Base-by-base conservation (phyloP, 1,284 basidiomycete genomes). In the Blastosporella zonata region DNA sequence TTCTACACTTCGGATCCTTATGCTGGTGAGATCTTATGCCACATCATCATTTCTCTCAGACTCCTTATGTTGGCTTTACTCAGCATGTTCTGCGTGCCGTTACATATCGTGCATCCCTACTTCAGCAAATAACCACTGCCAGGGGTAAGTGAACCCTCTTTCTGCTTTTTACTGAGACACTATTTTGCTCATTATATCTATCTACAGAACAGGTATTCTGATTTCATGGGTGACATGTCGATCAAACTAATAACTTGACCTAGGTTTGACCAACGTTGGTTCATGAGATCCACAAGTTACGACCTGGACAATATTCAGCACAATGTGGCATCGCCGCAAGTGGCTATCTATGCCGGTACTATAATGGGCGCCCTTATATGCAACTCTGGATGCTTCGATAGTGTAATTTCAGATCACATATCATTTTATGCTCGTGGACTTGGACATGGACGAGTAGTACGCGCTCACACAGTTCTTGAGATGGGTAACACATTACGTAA, bases 101-200 rank as follows among this genome's bases (percentile, higher is more conserved):
- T 96, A 92, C 67, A 67, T 96, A 2, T 92, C 88, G 1, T 96
- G 93, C 59, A 84, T 93, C 63, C 93, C 93, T 1, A 87, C 84
- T 3, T 68, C 72, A 31, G 69, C 80, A 1, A 95, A 95, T 61
- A 82, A 90, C 58, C 72, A 85, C 53, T 94, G 91, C 61, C 71
- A 85, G 71, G 92, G 90, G 78, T 79, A 54, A 44, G 74, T 63
- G 27, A 42, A 28, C 22, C 37, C 7, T 13, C 27, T 52, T 37
- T 15, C 10, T 43, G 25, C 6, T 49, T 35, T 13, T 9, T 41
- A 22, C 6, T 50, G 23, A n/a, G 44, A 36, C 43, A 25, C 31
- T 22, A 28, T 21, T 25, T 28, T 59, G 36, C n/a, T 21, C 36
- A 3, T 56, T 47, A 50, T 55, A 49, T 38, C 47, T 55, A 49